Conservation (phyloP, 1,284 basidiomycete genomes). For the Ceratobasidium sp. region DNA sequence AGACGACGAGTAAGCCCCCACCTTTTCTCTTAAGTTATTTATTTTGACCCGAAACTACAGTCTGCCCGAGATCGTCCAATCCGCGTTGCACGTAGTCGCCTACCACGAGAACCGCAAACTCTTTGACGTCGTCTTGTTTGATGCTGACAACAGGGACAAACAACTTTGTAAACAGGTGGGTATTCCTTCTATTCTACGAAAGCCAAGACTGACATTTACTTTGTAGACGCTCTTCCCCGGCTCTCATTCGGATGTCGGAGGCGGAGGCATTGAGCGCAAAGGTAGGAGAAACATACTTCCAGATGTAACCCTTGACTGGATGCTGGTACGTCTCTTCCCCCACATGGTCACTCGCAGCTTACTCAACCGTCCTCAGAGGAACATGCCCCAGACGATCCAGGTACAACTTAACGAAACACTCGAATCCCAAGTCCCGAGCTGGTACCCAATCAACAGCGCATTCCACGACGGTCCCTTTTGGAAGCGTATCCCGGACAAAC, state of each 20-base stretch:
- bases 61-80: conserved; percentile 40
- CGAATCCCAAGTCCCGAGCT: not conserved
- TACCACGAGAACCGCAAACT: conserved; percentile 45
- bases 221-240: conserved; percentile 43
- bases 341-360: not conserved
- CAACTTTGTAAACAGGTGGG: conserved; percentile 18
- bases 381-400: conserved; percentile 8
- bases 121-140: conserved; percentile 24
- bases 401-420: not conserved
- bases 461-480: conserved; percentile 9
- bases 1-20: conserved; percentile 15
- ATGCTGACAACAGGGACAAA: not conserved
- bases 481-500: conserved; percentile 16
- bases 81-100: conserved; percentile 41
- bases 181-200: not conserved
- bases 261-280: not conserved
- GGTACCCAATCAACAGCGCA: not conserved
- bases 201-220: too few species aligned
- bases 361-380: not conserved
- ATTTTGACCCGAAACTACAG: not conserved
- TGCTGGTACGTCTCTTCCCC: conserved; percentile 11
- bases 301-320: conserved; percentile 19
- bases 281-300: not conserved
- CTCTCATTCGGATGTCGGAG: conserved; percentile 45
- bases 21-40: not conserved